A percentile compares a stretch with the other conserved stretches of the same genome.
Conservation (phyloP, 169 alveolate genomes). For the Miamiensis avidus region DNA sequence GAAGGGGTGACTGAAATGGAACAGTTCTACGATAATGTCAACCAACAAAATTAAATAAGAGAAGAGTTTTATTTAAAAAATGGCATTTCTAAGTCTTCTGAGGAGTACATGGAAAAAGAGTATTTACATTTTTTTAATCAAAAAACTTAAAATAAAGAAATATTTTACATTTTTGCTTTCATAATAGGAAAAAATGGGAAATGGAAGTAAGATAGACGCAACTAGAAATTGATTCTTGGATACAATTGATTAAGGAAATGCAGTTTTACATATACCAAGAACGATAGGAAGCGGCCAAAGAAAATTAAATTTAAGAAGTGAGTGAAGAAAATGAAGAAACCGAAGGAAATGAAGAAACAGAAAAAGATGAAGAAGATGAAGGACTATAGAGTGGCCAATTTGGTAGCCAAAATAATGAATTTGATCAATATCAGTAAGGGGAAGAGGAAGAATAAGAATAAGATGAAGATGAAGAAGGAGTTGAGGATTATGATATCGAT, state of each 20-base stretch:
- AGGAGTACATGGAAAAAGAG: neutral
- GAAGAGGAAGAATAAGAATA: neutral
- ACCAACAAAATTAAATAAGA: neutral
- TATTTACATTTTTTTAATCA: too few species aligned
- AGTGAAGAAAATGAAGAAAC: neutral
- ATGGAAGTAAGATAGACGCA: neutral
- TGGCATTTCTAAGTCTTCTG: neutral
- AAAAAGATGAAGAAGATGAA: constrained; percentile 2
- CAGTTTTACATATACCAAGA: neutral
- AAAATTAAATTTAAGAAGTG: neutral
- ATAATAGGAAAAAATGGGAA: neutral
- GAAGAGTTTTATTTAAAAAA: neutral
- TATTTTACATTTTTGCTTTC: too few species aligned
- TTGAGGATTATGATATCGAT: neutral
- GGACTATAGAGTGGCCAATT: neutral
- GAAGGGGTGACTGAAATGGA: neutral
- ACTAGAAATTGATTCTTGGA: neutral
- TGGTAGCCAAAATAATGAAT: neutral
- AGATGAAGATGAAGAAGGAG: neutral
- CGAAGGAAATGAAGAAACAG: neutral
- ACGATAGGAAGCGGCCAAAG: neutral
- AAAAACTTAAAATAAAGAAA: too few species aligned
- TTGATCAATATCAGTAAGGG: neutral
- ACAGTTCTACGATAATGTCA: neutral
- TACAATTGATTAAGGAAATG: neutral